A percentile compares a stretch with the other conserved stretches of the same genome.
Evolutionary conservation across 139 green algal species (phyloP).

Genomic region (Deuterostichococcus epilithicus): DNA sequence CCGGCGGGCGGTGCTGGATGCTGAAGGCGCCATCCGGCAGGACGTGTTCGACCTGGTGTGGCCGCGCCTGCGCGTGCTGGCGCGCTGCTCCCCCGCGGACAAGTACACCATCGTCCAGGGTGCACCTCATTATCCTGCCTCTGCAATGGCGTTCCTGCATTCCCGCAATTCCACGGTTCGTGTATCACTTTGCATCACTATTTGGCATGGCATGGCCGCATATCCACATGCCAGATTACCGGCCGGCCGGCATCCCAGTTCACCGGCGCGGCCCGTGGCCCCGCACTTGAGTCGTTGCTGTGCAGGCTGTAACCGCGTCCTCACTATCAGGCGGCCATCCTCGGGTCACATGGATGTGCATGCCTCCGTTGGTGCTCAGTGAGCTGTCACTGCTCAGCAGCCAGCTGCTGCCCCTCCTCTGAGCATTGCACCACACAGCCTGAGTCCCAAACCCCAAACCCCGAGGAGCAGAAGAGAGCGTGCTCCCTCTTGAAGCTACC

Average conservation of each 20-base stretch:
- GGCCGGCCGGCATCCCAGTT: too few relatives aligned
- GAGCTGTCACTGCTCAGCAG: too few relatives aligned
- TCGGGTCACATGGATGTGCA: not conserved
- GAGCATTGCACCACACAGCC: not conserved
- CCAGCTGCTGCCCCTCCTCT: not conserved
- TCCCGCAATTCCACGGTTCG: too few relatives aligned
- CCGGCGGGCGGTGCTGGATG: conserved; percentile 38
- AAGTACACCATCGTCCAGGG: conserved; percentile 83
- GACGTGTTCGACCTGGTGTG: conserved; percentile 61
- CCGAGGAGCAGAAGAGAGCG: too few relatives aligned
- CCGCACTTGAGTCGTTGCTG: too few relatives aligned
- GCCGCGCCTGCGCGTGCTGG: conserved; percentile 79
- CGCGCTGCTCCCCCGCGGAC: conserved; percentile 83
- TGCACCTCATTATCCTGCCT: not conserved
- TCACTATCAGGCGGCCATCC: not conserved
- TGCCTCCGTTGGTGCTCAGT: not conserved
- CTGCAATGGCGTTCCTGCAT: too few relatives aligned
- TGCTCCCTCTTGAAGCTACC: too few relatives aligned
- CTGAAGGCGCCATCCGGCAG: conserved; percentile 56
- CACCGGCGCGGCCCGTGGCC: too few relatives aligned
- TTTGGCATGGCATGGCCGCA: too few relatives aligned
- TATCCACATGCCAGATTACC: too few relatives aligned
- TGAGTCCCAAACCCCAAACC: not conserved
- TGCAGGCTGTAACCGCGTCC: not conserved
- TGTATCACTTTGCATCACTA: too few relatives aligned